Base-by-base conservation (phyloP, 139 green algal genomes). In the Asterochloris sp. region DNA sequence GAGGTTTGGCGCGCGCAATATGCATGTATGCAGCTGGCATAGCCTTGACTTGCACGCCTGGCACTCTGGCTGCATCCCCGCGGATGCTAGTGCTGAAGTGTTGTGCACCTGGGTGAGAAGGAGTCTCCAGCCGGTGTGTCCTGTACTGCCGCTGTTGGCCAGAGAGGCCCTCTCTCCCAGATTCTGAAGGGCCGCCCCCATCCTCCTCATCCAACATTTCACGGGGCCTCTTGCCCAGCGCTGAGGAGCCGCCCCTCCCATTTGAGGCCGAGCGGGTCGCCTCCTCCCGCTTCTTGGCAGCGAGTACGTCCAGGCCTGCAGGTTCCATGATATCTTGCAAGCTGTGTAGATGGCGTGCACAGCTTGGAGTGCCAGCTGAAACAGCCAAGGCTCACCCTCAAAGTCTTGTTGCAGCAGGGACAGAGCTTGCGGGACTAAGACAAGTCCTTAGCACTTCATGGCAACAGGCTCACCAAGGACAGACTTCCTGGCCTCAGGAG, bases 71-170 rank as follows among this genome's bases (percentile, higher is more conserved):
- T 54, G 6, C 38, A 54, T 54, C 6, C 38, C 38, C 38, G 2
- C 38, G 6, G 38, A 54, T 54, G 6, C 38, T 54, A 6, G 38
- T 83, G 28, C 63, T 23, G 19, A 47, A 73, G 63, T 66, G 62
- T 13, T 61, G 69, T 73, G 26, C 64, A 89, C 92, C 93, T 54
- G 93, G 93, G 74, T 95, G 90, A 4, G 90, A 95, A 15, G 95
- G 95, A 11, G 95, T 98, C 6, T 97, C 94, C 12, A 93, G 67
- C 12, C 91, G 88, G 88, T 91, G 87, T 1, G 88, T 89, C 0
- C 95, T 83, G 86, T 94, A 96, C 26, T 90, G 89, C 13, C 94
- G 28, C 17, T 67, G 21, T 29, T 62, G 73, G 13, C 23, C 26
- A 27, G 27, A 69, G 54, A 28, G 19, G 17, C 75, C 23, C 26